These are phyloP conservation scores for Verbena officinalis DNA, from an alignment of 257 asterid genomes.

Conservation along the genomic window DNA sequence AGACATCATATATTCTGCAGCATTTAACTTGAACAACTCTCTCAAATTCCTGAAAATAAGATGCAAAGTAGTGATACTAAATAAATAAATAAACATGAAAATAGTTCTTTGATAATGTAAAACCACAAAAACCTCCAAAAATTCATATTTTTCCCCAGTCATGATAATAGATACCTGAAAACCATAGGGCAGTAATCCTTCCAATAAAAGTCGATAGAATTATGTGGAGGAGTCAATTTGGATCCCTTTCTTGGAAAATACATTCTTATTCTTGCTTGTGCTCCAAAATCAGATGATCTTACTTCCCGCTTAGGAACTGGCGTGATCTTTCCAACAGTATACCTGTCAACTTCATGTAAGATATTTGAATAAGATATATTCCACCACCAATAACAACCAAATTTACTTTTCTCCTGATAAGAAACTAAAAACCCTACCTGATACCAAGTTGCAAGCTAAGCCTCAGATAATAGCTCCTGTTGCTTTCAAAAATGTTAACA, in stretches of 20 bases:
- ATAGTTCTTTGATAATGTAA: background rate
- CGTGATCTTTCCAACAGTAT: slow-evolving; percentile 93
- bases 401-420: slow-evolving; percentile 3
- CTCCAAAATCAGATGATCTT: slow-evolving; percentile 85
- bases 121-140: slow-evolving; percentile 7
- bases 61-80: no score
- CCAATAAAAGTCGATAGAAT: slow-evolving; percentile 85
- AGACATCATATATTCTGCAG: slow-evolving; percentile 99
- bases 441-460: slow-evolving; percentile 95
- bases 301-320: slow-evolving; percentile 95
- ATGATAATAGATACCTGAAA: slow-evolving; percentile 68
- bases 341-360: slow-evolving; percentile 74
- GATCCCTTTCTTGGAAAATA: slow-evolving; percentile 90
- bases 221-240: slow-evolving; percentile 85
- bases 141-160: slow-evolving; percentile 13
- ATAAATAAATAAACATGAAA: background rate
- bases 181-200: slow-evolving; percentile 99
- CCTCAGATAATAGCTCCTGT: slow-evolving; percentile 79
- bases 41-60: slow-evolving; percentile 84
- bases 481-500: slow-evolving; percentile 61
- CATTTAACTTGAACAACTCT: slow-evolving; percentile 84
- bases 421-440: slow-evolving; percentile 64
- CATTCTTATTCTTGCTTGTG: slow-evolving; percentile 89
- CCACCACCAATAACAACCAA: slow-evolving; percentile 19
- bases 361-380: slow-evolving; percentile 35